Percentiles rank a stretch among this genome's conserved stretches.
Evolutionary conservation across 2,329 filamentous ascomycete species (phyloP).

Genomic region (Trichoderma atroviride): DNA sequence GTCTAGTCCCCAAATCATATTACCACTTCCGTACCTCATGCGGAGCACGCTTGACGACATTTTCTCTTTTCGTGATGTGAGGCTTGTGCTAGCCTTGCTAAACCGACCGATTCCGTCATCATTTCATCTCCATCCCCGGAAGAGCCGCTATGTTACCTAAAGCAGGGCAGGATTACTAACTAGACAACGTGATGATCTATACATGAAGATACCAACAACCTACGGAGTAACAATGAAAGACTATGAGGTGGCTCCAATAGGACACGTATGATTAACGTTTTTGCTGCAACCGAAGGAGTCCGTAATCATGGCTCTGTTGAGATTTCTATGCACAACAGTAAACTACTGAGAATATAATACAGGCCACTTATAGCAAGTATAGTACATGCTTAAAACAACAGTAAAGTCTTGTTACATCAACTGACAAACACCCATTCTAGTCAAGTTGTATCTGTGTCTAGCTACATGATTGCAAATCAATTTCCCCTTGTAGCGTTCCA

Average conservation of each 20-base stretch:
- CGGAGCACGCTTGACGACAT: neutral
- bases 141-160: neutral
- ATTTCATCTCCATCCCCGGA: neutral
- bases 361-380: neutral
- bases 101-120: neutral
- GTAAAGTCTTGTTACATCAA: neutral
- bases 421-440: too few relatives aligned
- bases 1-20: neutral
- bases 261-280: too few relatives aligned
- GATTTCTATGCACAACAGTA: neutral
- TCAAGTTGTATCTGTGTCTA: neutral
- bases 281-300: too few relatives aligned
- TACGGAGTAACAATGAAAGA: neutral
- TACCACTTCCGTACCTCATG: neutral
- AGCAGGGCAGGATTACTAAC: neutral
- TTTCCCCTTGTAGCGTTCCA: neutral
- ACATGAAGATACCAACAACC: neutral
- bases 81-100: neutral
- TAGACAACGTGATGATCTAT: neutral
- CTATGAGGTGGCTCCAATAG: too few relatives aligned
- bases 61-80: neutral
- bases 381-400: neutral
- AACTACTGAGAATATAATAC: neutral
- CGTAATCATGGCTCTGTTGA: too few relatives aligned
- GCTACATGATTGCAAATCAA: neutral